A percentile compares a stretch with the other conserved stretches of the same genome.
Conservation (phyloP, 306 rosid species). For the Gastrolobium villosum region DNA sequence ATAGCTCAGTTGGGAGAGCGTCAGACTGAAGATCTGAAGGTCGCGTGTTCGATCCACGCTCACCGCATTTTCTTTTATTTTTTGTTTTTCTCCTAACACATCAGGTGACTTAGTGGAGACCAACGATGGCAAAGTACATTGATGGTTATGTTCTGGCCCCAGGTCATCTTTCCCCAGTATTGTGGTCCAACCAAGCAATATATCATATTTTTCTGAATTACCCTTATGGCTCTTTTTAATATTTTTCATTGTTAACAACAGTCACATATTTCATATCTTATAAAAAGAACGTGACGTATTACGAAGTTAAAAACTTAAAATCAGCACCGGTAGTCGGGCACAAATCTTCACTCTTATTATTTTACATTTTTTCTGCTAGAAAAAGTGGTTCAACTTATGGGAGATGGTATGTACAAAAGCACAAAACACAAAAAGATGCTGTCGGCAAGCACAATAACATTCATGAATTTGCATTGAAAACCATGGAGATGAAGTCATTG, state of each 20-base stretch:
- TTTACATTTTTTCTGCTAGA: not conserved
- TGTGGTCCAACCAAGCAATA: too few species aligned
- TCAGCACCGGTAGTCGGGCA: too few species aligned
- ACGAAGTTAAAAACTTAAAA: too few species aligned
- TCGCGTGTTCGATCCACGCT: slow-evolving; percentile 58
- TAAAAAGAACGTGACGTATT: too few species aligned
- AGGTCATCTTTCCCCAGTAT: too few species aligned
- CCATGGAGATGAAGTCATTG: not conserved
- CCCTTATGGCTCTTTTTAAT: too few species aligned
- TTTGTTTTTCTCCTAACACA: not conserved
- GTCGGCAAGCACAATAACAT: not conserved
- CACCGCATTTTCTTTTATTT: slow-evolving; percentile 28
- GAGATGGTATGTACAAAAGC: slow-evolving; percentile 49
- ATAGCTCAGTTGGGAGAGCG: slow-evolving; percentile 58
- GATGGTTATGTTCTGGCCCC: too few species aligned
- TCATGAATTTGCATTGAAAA: slow-evolving; percentile 5
- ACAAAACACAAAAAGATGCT: not conserved
- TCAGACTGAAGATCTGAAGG: slow-evolving; percentile 58
- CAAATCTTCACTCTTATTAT: not conserved
- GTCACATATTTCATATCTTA: too few species aligned
- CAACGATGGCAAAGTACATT: too few species aligned
- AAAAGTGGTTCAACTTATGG: slow-evolving; percentile 52
- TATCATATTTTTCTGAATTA: too few species aligned
- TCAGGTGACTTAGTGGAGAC: too few species aligned
- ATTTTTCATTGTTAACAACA: too few species aligned